Percentiles rank a stretch among this genome's conserved stretches.
Conservation (phyloP, 2,329 filamentous ascomycete genomes). For the Beauveria sp. region DNA sequence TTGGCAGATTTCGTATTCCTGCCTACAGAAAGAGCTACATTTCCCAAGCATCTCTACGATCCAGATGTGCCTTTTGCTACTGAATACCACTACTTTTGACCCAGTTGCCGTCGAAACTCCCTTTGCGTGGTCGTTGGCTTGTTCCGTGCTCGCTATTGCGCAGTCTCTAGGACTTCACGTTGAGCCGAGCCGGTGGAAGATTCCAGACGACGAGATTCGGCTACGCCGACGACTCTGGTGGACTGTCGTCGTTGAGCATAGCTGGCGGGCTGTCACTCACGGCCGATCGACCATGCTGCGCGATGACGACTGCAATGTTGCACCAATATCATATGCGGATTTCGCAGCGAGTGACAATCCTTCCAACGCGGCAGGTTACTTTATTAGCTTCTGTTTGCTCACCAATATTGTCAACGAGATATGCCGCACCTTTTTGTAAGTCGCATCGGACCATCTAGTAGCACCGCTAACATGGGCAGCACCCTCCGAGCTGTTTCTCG, state of each 20-base stretch:
- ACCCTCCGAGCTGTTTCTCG: constrained; percentile 13
- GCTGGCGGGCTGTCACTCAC: constrained; percentile 16
- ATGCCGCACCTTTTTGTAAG: constrained; percentile 14
- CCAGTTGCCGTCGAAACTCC: constrained; percentile 15
- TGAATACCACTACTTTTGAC: constrained; percentile 14
- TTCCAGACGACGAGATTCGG: constrained; percentile 13
- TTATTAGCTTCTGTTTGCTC: constrained; percentile 12
- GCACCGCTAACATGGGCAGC: constrained; percentile 2
- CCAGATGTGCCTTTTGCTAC: constrained; percentile 13
- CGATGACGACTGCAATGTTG: constrained; percentile 16
- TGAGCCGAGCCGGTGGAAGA: constrained; percentile 14
- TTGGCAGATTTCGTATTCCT: constrained; percentile 16
- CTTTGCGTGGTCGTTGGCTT: constrained; percentile 14
- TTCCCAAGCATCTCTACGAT: constrained; percentile 14
- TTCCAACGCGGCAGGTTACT: constrained; percentile 9
- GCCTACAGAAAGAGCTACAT: constrained; percentile 16
- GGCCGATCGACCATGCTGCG: constrained; percentile 14
- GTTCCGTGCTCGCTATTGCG: constrained; percentile 12
- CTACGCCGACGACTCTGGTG: constrained; percentile 16
- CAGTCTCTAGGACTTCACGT: constrained; percentile 14
- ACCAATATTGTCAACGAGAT: constrained; percentile 12
- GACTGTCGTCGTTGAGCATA: constrained; percentile 15
- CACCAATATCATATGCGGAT: constrained; percentile 9
- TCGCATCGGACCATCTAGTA: not conserved
- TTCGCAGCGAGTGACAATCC: not conserved